Evolutionary conservation across 495 filamentous ascomycete species (phyloP).

Genomic region (Baudoinia panamericana): DNA sequence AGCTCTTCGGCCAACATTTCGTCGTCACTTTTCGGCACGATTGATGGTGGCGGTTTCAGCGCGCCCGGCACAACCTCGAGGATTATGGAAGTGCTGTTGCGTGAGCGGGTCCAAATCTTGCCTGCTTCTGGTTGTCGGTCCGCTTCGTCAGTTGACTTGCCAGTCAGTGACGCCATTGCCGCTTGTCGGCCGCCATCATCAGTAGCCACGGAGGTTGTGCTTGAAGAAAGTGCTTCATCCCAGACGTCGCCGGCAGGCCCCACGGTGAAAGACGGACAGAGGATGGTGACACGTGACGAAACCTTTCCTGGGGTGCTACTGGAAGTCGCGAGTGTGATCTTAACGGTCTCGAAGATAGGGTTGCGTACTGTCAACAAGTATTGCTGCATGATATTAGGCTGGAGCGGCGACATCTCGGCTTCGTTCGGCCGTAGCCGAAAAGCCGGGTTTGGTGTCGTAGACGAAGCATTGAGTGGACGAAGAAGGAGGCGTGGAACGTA

Average conservation of each 20-base stretch:
- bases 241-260: conserved; percentile 91
- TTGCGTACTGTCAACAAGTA: conserved; percentile 83
- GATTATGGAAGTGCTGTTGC: conserved; percentile 91
- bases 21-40: conserved; percentile 9
- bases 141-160: conserved; percentile 4
- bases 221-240: conserved; percentile 68
- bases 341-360: conserved; percentile 80
- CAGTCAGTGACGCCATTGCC: conserved; percentile 14
- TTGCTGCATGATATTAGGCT: conserved; percentile 58
- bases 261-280: conserved; percentile 89
- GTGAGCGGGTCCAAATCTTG: conserved; percentile 84
- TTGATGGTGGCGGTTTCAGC: conserved; percentile 3
- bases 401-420: conserved; percentile 35
- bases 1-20: conserved; percentile 24
- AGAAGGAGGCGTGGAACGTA: conserved; percentile 69
- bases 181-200: conserved; percentile 13
- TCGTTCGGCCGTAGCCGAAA: conserved; percentile 24
- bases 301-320: conserved; percentile 65
- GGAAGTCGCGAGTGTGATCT: conserved; percentile 77
- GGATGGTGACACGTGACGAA: conserved; percentile 68
- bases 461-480: conserved; percentile 15
- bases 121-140: conserved; percentile 55
- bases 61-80: conserved; percentile 74
- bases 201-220: conserved; percentile 7
- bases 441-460: conserved; percentile 18